Evolutionary conservation across 768 basidiomycete species (phyloP).

Genomic region (Kwoniella dejecticola): DNA sequence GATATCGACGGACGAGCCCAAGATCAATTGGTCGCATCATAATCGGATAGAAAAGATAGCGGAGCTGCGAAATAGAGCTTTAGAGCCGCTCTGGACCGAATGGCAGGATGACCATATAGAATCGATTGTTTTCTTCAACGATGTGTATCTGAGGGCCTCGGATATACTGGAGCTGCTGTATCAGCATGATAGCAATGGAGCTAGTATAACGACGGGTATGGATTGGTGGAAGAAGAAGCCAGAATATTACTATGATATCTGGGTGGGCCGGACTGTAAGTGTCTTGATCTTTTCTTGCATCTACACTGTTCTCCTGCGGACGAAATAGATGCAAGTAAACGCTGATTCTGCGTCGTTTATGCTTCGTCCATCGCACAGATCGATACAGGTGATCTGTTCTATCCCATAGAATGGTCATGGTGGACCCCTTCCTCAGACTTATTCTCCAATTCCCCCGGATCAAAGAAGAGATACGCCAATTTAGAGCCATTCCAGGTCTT

Average conservation of each 20-base stretch:
- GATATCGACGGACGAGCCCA: constrained; percentile 35
- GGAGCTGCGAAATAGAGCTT: constrained; percentile 46
- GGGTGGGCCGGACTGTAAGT: constrained; percentile 54
- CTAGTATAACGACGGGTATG: constrained; percentile 51
- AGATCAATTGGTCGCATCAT: constrained; percentile 43
- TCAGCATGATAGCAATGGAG: constrained; percentile 43
- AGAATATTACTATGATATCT: constrained; percentile 54
- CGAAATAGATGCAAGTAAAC: too few relatives aligned
- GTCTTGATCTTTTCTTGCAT: not conserved
- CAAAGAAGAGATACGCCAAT: constrained; percentile 25
- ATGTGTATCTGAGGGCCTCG: constrained; percentile 47
- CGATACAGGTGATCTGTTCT: constrained; percentile 52
- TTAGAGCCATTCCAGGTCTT: constrained; percentile 52
- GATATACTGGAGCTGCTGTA: constrained; percentile 52
- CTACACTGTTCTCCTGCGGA: too few relatives aligned
- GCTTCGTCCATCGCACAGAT: constrained; percentile 17
- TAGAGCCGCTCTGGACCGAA: constrained; percentile 43
- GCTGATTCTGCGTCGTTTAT: not conserved
- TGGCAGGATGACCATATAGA: constrained; percentile 7
- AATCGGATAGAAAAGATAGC: constrained; percentile 52
- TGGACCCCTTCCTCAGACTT: constrained; percentile 52
- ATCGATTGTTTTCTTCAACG: constrained; percentile 50
- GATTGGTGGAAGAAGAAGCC: constrained; percentile 52
- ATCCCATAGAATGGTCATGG: constrained; percentile 47
- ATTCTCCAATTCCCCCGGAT: constrained; percentile 37